phyloP scores from a whole-genome alignment of 2,329 filamentous ascomycete genomes.

The Alternaria sp. region DNA sequence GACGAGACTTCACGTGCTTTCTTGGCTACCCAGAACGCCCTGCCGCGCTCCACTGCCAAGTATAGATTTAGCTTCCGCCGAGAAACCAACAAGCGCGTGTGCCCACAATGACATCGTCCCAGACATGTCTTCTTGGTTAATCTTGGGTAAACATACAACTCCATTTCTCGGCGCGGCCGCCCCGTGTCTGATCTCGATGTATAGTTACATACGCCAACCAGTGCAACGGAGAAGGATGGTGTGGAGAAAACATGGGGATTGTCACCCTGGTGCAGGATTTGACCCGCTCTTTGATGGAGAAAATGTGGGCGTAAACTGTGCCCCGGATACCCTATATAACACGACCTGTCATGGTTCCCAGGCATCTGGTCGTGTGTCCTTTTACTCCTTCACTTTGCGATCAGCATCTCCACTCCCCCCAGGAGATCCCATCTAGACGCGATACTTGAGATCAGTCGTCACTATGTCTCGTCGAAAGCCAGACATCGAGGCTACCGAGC shows the following conservation, averaged over 20 bases:
- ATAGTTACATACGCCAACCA: conserved; percentile 34
- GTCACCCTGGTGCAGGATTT: conserved; percentile 1
- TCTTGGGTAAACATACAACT: conserved; percentile 4
- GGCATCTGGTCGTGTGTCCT: not conserved
- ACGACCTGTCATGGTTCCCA: conserved; percentile 1
- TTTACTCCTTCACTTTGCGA: conserved; percentile 9
- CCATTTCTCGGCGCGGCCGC: conserved; percentile 18
- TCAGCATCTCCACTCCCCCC: not conserved
- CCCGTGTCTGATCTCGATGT: conserved; percentile 17
- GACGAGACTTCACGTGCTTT: conserved; percentile 7
- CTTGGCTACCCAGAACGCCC: conserved; percentile 17
- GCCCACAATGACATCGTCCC: conserved; percentile 39
- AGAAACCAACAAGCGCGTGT: conserved; percentile 17
- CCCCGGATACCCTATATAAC: conserved; percentile 20
- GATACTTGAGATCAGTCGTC: not conserved
- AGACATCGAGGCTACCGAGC: conserved; percentile 37
- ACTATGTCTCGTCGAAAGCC: conserved; percentile 31
- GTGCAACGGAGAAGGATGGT: conserved; percentile 12
- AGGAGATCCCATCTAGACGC: not conserved
- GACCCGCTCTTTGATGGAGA: conserved; percentile 14
- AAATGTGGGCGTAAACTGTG: conserved; percentile 11
- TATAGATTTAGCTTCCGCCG: conserved; percentile 22
- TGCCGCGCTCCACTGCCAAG: conserved; percentile 26
- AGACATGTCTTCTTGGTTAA: conserved; percentile 14
- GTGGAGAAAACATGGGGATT: conserved; percentile 23